Evolutionary conservation across 129 eudicot species (phyloP).

Genomic region (Erigeron canadensis): DNA sequence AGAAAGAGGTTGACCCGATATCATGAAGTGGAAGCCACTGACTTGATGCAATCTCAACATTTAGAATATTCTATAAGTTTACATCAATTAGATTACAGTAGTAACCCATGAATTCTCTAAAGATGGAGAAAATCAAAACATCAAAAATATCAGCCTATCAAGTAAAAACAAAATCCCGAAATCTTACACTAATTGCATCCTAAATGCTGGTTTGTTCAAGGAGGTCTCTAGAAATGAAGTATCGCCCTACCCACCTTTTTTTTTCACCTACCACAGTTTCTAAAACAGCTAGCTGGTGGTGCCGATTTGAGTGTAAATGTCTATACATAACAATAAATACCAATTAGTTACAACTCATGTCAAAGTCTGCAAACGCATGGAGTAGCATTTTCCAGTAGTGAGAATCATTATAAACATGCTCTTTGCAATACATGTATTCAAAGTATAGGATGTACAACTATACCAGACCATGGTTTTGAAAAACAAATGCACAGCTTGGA

Average conservation of each 20-base stretch:
- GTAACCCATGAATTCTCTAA: slow-evolving; percentile 80
- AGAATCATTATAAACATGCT: slow-evolving; percentile 3
- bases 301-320: slow-evolving; percentile 92
- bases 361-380: background rate
- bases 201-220: slow-evolving; percentile 81
- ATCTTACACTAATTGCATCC: slow-evolving; percentile 72
- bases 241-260: slow-evolving; percentile 82
- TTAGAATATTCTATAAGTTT: slow-evolving; percentile 59
- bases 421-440: background rate
- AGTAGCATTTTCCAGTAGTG: background rate
- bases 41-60: slow-evolving; percentile 89
- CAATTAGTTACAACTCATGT: slow-evolving; percentile 3
- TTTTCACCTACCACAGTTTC: slow-evolving; percentile 81
- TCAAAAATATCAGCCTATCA: too few species aligned
- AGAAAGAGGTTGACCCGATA: slow-evolving; percentile 63
- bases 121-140: slow-evolving; percentile 17
- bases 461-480: slow-evolving; percentile 87
- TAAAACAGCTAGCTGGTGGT: slow-evolving; percentile 63
- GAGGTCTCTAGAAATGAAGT: slow-evolving; percentile 86
- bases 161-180: slow-evolving; percentile 3
- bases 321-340: slow-evolving; percentile 34
- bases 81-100: slow-evolving; percentile 75
- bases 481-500: slow-evolving; percentile 96
- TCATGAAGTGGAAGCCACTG: slow-evolving; percentile 60
- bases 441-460: background rate